These are phyloP conservation scores for Paramecium bursaria DNA, from an alignment of 73 alveolate genomes.

Conservation along the genomic window DNA sequence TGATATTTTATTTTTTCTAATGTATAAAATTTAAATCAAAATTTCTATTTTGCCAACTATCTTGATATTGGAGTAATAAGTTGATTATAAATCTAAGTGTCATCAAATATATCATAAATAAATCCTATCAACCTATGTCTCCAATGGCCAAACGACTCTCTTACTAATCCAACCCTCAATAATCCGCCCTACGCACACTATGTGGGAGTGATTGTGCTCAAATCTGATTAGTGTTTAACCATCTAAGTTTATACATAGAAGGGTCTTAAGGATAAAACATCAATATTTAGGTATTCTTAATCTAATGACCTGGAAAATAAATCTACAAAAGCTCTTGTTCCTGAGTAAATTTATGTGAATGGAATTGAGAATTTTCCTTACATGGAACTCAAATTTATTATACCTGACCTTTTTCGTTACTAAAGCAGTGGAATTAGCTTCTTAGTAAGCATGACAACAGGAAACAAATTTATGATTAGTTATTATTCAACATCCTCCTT, in stretches of 20 bases:
- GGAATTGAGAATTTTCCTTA: conserved; percentile 65
- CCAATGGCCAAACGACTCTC: neutral
- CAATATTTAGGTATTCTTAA: conserved; percentile 1
- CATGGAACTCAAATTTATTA: conserved; percentile 52
- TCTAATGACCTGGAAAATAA: conserved; percentile 35
- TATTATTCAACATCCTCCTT: neutral
- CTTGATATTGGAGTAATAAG: too few species aligned
- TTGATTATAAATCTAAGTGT: too few species aligned
- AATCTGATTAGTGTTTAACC: neutral
- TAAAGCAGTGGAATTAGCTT: conserved; percentile 1
- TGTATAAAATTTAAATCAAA: too few species aligned
- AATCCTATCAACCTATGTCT: neutral
- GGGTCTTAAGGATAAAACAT: conserved; percentile 16
- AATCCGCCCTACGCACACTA: conserved; percentile 26
- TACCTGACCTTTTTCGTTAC: conserved; percentile 52
- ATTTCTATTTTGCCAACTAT: too few species aligned
- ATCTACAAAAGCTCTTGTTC: conserved; percentile 60
- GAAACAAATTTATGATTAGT: conserved; percentile 15
- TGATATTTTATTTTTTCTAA: too few species aligned
- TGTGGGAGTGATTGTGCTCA: conserved; percentile 9
- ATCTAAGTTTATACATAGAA: neutral
- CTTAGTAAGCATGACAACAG: conserved; percentile 13
- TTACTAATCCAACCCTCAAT: neutral
- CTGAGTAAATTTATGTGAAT: conserved; percentile 53
- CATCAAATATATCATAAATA: too few species aligned